Percentiles rank a stretch among this genome's conserved stretches.
phyloP scores from a whole-genome alignment of 768 basidiomycete genomes.

The Amanita pallidorosea region DNA sequence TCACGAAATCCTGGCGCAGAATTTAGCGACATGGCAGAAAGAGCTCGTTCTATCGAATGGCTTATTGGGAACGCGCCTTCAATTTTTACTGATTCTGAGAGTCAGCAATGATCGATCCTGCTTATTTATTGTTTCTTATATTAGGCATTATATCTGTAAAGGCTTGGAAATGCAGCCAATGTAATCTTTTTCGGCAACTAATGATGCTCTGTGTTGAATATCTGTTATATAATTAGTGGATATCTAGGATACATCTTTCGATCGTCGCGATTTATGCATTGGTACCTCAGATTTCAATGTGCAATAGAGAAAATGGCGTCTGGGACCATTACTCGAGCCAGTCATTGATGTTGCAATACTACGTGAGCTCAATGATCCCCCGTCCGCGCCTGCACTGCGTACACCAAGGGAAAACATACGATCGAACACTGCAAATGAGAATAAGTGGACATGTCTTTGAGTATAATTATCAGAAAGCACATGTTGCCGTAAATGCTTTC shows the following conservation, averaged over 20 bases:
- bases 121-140: slow-evolving; percentile 5
- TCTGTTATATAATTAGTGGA: not conserved
- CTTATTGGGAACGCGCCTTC: slow-evolving; percentile 78
- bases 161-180: not conserved
- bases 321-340: slow-evolving; percentile 55
- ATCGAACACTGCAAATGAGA: slow-evolving; percentile 58
- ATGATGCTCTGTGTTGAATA: not conserved
- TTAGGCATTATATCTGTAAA: not conserved
- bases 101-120: not conserved
- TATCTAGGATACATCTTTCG: slow-evolving; percentile 8
- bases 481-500: slow-evolving; percentile 77
- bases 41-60: slow-evolving; percentile 90
- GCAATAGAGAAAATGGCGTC: slow-evolving; percentile 80
- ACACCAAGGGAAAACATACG: slow-evolving; percentile 83
- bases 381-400: slow-evolving; percentile 63
- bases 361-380: slow-evolving; percentile 48
- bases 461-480: slow-evolving; percentile 30
- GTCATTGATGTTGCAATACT: slow-evolving; percentile 57
- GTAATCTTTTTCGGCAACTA: slow-evolving; percentile 2
- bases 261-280: slow-evolving; percentile 27
- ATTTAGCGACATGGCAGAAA: slow-evolving; percentile 97
- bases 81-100: slow-evolving; percentile 27
- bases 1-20: slow-evolving; percentile 80
- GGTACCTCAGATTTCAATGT: slow-evolving; percentile 53
- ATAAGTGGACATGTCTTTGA: slow-evolving; percentile 2